Percentiles rank a stretch among this genome's conserved stretches.
Evolutionary conservation across 1,284 basidiomycete species (phyloP).

Genomic region (Moesziomyces antarcticus): DNA sequence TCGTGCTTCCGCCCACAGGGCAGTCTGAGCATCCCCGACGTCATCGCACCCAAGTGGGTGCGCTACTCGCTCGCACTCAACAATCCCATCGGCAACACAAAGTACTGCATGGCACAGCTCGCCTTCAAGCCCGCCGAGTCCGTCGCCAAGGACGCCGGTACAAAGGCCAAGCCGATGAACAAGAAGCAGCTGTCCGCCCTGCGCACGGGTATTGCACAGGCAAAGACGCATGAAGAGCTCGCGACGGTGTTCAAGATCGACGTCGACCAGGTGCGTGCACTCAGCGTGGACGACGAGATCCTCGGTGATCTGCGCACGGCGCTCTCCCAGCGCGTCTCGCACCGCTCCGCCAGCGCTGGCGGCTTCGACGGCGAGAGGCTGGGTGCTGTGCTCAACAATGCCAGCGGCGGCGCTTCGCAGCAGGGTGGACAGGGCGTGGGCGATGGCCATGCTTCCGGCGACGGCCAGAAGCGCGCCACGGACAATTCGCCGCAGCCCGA

Average conservation of each 20-base stretch:
- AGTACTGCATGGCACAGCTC: conserved; percentile 79
- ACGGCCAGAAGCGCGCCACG: conserved; percentile 34
- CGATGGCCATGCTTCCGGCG: conserved; percentile 31
- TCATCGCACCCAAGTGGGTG: conserved; percentile 61
- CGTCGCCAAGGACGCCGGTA: conserved; percentile 9
- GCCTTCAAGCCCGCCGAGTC: conserved; percentile 58
- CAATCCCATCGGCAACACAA: conserved; percentile 87
- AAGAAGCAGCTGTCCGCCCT: conserved; percentile 41
- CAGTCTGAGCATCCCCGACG: conserved; percentile 48
- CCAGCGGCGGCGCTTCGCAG: conserved; percentile 3
- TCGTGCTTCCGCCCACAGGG: conserved; percentile 78
- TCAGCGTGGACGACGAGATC: conserved; percentile 23
- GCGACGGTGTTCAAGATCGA: conserved; percentile 44
- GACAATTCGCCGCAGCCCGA: conserved; percentile 54
- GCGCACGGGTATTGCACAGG: conserved; percentile 35
- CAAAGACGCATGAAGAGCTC: conserved; percentile 52
- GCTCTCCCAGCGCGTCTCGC: conserved; percentile 12
- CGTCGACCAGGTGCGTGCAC: conserved; percentile 14
- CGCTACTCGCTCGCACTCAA: conserved; percentile 66
- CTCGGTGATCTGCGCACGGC: conserved; percentile 32
- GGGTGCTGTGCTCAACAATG: conserved; percentile 30
- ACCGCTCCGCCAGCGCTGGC: conserved; percentile 9
- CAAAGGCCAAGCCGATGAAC: conserved; percentile 21
- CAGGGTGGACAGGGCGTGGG: conserved; percentile 14
- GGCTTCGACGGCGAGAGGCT: conserved; percentile 30